Evolutionary conservation across 2,329 filamentous ascomycete genomes (phyloP), one percentile per base, ranked within the genome.

Genomic region (Aspergillus pseudoterreus): DNA sequence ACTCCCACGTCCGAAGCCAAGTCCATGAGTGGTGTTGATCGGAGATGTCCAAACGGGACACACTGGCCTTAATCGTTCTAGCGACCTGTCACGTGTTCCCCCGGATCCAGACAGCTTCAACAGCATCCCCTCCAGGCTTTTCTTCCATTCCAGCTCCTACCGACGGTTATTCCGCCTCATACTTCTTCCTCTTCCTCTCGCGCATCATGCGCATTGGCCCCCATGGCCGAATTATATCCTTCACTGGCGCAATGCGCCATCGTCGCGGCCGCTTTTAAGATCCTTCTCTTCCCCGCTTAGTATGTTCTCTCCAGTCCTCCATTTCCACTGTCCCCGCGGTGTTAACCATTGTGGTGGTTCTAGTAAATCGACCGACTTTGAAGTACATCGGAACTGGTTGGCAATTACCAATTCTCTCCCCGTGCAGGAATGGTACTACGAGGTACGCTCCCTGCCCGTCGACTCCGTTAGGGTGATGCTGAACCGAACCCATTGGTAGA

Each of bases 361-460:
- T 72, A 96, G 92, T 79, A 96, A 95, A 79, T 99, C 94, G 5
- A 99, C 94, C 62, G 94, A 99, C 72, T 99, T 99, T 65, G 94
- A 99, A 73, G 94, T 99, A 50, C 94, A 99, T 74, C 86, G 94
- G 59, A 99, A 99, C 77, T 99, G 94, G 94, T 84, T 99, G 38
- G 94, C 94, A 57, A 90, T 97, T 62, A 97, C 94, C 4, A 81
- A 96, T 73, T 95, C 88, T 55, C 80, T 97, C 17, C 89, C 92
- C 3, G 74, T 92, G 46, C 84, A 88, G 71, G 80, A 95, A 61
- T 99, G 94, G 94, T 99, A 99, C 74, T 92, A 87, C 68, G 94
- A 99, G 75, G 83, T 85, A 67, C 54, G 69, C 53, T 33, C n/a
- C 17, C 17, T 32, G 22, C 27, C 6, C n/a, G 21, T 38, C 24